These are phyloP conservation scores for Cladophialophora carrionii DNA, from an alignment of 2,329 filamentous ascomycete species.

Conservation along the genomic window DNA sequence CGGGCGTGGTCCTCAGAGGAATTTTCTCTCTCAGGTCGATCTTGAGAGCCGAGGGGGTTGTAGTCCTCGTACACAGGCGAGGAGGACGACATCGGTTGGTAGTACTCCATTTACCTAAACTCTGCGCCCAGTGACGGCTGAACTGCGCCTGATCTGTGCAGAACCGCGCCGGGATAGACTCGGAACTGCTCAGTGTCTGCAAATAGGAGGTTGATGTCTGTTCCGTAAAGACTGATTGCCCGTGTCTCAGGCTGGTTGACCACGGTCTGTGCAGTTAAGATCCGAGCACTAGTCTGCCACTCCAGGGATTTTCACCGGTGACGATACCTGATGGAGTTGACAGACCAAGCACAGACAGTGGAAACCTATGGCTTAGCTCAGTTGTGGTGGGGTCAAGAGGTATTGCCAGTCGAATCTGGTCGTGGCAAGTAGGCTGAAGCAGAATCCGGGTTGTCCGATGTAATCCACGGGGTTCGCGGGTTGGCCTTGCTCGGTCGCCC, in stretches of 20 bases:
- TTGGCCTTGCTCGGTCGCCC: not conserved
- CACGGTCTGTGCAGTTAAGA: slow-evolving; percentile 10
- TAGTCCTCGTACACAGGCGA: slow-evolving; percentile 28
- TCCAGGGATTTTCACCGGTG: not conserved
- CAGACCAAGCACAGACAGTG: not conserved
- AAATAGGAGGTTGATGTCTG: not conserved
- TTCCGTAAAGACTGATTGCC: not conserved
- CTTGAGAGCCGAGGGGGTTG: slow-evolving; percentile 24
- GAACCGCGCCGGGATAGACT: no score
- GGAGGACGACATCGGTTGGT: slow-evolving; percentile 24
- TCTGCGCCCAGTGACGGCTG: not conserved
- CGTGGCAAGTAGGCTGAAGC: not conserved
- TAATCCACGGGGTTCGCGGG: not conserved
- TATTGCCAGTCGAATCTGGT: not conserved
- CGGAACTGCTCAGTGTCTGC: not conserved
- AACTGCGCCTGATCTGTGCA: not conserved
- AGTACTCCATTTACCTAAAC: slow-evolving; percentile 23
- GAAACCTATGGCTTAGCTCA: not conserved
- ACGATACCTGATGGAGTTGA: not conserved
- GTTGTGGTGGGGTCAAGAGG: not conserved
- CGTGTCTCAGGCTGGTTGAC: slow-evolving; percentile 12
- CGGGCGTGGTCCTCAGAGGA: slow-evolving; percentile 24
- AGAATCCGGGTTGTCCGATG: not conserved
- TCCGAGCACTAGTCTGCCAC: slow-evolving; percentile 1
- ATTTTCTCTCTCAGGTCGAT: slow-evolving; percentile 26